Evolutionary conservation across 2,329 filamentous ascomycete genomes (phyloP).

Genomic region (Calonectria ilicicola): DNA sequence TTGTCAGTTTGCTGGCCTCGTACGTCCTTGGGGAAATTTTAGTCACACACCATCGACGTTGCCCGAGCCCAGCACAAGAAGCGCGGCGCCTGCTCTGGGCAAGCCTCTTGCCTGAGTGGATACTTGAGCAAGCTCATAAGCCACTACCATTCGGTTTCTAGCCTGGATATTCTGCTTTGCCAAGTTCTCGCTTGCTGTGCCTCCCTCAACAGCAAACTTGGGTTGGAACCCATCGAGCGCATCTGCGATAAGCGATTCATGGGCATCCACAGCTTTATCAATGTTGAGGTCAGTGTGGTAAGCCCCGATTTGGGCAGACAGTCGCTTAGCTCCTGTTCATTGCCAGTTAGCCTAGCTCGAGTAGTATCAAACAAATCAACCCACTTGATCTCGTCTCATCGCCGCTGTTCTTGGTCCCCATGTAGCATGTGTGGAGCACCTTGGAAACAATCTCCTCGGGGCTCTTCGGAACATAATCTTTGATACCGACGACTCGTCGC

Average conservation of each 20-base stretch:
- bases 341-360: background rate
- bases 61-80: constrained; percentile 39
- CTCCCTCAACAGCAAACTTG: constrained; percentile 67
- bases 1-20: background rate
- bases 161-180: constrained; percentile 52
- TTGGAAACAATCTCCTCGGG: constrained; percentile 67
- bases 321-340: background rate
- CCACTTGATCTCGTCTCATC: constrained; percentile 63
- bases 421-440: constrained; percentile 59
- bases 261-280: constrained; percentile 44
- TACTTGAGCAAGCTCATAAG: constrained; percentile 52
- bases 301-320: background rate
- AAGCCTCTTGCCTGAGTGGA: constrained; percentile 28
- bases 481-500: constrained; percentile 38
- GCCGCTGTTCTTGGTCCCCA: constrained; percentile 71
- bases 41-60: constrained; percentile 31
- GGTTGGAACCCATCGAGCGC: constrained; percentile 65
- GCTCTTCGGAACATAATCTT: constrained; percentile 61
- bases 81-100: constrained; percentile 29
- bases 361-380: background rate
- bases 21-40: background rate
- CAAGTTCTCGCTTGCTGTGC: constrained; percentile 62
- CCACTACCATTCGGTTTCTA: background rate
- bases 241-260: constrained; percentile 60
- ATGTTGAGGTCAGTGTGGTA: constrained; percentile 56